Conservation (phyloP, 768 basidiomycete species). For the Rhodosporidiobolus sp. region DNA sequence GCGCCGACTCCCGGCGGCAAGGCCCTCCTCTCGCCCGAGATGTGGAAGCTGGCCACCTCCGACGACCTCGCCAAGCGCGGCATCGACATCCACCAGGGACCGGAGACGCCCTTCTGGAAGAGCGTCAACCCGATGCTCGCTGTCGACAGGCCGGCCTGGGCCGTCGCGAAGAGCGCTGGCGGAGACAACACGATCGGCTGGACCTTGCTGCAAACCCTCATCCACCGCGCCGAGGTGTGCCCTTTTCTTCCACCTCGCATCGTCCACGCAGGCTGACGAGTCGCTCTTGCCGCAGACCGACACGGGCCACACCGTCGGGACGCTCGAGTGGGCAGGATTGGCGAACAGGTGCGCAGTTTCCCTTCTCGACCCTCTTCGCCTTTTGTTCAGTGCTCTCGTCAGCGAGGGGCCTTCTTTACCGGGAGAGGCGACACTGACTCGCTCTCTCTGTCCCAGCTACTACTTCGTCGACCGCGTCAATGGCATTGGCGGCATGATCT, state of each 20-base stretch:
- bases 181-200: neutral
- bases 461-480: constrained; percentile 6
- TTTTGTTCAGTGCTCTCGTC: no score
- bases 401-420: no score
- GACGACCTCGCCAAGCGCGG: constrained; percentile 11
- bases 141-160: neutral
- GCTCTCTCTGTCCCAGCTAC: no score
- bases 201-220: neutral
- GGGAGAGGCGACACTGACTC: no score
- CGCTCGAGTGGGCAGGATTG: constrained; percentile 6
- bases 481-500: constrained; percentile 3
- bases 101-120: constrained; percentile 8
- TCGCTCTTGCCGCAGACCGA: neutral
- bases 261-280: neutral
- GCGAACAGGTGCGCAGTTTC: constrained; percentile 3
- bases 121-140: neutral
- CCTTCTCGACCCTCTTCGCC: neutral
- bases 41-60: neutral
- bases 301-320: neutral
- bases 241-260: neutral
- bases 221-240: neutral
- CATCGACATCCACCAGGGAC: neutral
- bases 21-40: constrained; percentile 1
- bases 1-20: neutral
- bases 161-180: neutral